phyloP scores from a whole-genome alignment of 129 eudicot genomes.

The Helianthus annuus region DNA sequence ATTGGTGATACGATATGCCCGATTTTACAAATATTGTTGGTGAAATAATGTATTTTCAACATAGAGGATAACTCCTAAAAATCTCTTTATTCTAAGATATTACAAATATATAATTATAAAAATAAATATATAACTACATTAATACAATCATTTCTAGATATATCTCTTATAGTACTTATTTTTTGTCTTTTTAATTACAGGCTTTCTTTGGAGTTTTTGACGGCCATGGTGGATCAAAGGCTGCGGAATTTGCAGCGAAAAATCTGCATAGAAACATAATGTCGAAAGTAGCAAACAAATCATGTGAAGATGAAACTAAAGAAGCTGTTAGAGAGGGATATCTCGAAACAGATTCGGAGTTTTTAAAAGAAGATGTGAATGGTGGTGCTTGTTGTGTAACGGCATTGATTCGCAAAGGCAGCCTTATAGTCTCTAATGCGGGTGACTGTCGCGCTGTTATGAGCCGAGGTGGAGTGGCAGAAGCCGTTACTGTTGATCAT shows the following conservation, averaged over 20 bases:
- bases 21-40: too few relatives aligned
- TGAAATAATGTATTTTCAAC: too few relatives aligned
- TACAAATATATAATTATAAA: too few relatives aligned
- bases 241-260: conserved; percentile 71
- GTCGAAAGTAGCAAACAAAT: conserved; percentile 43
- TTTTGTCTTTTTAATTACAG: conserved; percentile 23
- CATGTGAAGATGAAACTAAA: conserved; percentile 38
- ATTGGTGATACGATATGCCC: too few relatives aligned
- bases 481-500: conserved; percentile 83
- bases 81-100: too few relatives aligned
- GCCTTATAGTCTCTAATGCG: conserved; percentile 71
- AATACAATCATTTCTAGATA: too few relatives aligned
- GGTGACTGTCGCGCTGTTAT: conserved; percentile 92
- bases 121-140: too few relatives aligned
- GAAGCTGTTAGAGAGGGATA: conserved; percentile 73
- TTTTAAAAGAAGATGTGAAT: conserved; percentile 46
- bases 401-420: conserved; percentile 61
- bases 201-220: conserved; percentile 91
- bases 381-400: conserved; percentile 91
- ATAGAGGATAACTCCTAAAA: too few relatives aligned
- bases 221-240: conserved; percentile 90
- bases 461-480: conserved; percentile 83
- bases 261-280: conserved; percentile 51
- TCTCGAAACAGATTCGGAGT: conserved; percentile 64
- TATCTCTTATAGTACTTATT: too few relatives aligned